Percentiles rank a stretch among this genome's conserved stretches.
Evolutionary conservation across 2,329 filamentous ascomycete genomes (phyloP).

Genomic region (Pseudocercospora vitis): DNA sequence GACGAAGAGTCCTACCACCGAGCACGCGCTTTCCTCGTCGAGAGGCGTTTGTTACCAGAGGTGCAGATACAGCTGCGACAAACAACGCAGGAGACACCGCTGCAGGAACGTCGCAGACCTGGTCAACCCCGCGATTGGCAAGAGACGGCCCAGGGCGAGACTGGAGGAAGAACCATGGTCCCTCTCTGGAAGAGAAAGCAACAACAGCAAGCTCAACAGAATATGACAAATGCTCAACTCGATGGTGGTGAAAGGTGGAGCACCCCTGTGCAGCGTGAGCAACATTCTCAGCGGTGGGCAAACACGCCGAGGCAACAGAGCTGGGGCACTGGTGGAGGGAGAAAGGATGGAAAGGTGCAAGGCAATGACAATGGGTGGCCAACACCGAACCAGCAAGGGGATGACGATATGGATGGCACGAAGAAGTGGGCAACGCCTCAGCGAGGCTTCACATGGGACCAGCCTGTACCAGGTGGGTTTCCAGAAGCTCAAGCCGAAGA

Average conservation of each 20-base stretch:
- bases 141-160: constrained; percentile 12
- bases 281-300: background rate
- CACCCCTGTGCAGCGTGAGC: background rate
- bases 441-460: constrained; percentile 1
- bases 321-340: no score
- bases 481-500: background rate
- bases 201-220: constrained; percentile 8
- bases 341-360: no score
- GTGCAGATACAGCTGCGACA: constrained; percentile 15
- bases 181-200: constrained; percentile 15
- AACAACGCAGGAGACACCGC: constrained; percentile 10
- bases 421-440: constrained; percentile 10
- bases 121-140: constrained; percentile 12
- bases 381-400: background rate
- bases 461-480: constrained; percentile 4
- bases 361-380: background rate
- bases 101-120: background rate
- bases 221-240: background rate
- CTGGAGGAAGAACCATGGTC: background rate
- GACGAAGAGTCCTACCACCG: constrained; percentile 11
- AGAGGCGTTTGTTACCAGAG: constrained; percentile 16
- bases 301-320: background rate
- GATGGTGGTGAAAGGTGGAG: background rate
- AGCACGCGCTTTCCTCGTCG: constrained; percentile 11
- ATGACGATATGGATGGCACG: constrained; percentile 17